Conservation (phyloP, 2,329 filamentous ascomycete species). For the Cladorrhinum sp. region DNA sequence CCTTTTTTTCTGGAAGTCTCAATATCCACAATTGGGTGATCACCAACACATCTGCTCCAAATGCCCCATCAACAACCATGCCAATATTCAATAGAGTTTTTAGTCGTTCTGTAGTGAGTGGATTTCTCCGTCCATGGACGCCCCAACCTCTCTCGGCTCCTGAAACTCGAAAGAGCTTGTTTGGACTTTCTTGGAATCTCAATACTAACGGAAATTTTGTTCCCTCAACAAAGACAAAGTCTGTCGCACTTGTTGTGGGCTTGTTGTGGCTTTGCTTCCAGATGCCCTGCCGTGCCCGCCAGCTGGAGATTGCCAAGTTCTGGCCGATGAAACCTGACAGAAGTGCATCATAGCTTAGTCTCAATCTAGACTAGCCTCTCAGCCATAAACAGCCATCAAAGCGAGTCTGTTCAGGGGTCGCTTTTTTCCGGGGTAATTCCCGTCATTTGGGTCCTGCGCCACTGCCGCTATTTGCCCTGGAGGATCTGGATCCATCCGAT, state of each 20-base stretch:
- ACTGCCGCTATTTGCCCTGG: too few relatives aligned
- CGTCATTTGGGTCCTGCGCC: too few relatives aligned
- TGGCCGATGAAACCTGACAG: too few relatives aligned
- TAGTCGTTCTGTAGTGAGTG: background rate
- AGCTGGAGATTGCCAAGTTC: background rate
- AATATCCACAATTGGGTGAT: background rate
- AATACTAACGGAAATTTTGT: background rate
- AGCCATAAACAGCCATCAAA: background rate
- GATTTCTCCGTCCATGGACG: too few relatives aligned
- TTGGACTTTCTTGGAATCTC: background rate
- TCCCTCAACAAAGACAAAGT: too few relatives aligned
- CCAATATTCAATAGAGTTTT: background rate
- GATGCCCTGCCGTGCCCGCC: too few relatives aligned
- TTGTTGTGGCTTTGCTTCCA: too few relatives aligned
- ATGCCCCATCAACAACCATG: background rate
- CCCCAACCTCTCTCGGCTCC: background rate
- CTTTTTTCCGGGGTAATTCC: background rate
- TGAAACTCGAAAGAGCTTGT: background rate
- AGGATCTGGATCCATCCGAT: too few relatives aligned
- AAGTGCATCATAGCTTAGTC: background rate
- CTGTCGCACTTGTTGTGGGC: too few relatives aligned
- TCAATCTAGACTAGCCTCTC: background rate
- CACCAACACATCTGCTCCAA: background rate
- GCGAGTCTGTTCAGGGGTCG: background rate
- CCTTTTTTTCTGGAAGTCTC: background rate